Conservation (phyloP, 257 asterid genomes). For the Nicotiana sylvestris region DNA sequence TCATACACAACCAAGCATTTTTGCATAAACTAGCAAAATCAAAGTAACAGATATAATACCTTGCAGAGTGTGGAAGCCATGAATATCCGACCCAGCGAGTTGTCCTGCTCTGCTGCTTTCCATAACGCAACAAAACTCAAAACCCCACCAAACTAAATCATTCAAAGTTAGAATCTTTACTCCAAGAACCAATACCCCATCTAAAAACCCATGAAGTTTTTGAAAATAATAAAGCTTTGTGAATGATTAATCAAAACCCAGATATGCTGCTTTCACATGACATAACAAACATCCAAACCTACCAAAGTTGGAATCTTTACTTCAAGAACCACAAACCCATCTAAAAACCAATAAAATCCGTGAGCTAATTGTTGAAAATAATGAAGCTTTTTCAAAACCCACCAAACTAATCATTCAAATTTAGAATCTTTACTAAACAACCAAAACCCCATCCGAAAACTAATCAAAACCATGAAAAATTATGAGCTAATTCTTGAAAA, state of each 20-base stretch:
- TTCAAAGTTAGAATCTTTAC: background rate
- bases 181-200: too few species aligned
- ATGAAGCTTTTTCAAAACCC: background rate
- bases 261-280: background rate
- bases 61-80: constrained; percentile 78
- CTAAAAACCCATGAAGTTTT: too few species aligned
- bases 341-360: background rate
- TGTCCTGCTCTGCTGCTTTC: constrained; percentile 36
- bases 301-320: background rate
- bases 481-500: background rate
- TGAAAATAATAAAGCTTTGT: background rate
- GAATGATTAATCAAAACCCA: constrained; percentile 4
- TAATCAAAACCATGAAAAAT: background rate
- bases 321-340: background rate
- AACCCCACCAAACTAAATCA: background rate
- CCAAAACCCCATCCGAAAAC: background rate
- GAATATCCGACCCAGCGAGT: constrained; percentile 71
- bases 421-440: background rate
- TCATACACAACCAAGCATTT: constrained; percentile 5
- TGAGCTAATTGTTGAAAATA: background rate
- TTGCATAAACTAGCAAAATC: background rate
- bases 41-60: constrained; percentile 37
- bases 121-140: constrained; percentile 27
- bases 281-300: background rate
- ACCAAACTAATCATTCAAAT: background rate